Evolutionary conservation across 108 stramenopile genomes (phyloP), one percentile per base, ranked within the genome.

Genomic region (Tribonema minus): DNA sequence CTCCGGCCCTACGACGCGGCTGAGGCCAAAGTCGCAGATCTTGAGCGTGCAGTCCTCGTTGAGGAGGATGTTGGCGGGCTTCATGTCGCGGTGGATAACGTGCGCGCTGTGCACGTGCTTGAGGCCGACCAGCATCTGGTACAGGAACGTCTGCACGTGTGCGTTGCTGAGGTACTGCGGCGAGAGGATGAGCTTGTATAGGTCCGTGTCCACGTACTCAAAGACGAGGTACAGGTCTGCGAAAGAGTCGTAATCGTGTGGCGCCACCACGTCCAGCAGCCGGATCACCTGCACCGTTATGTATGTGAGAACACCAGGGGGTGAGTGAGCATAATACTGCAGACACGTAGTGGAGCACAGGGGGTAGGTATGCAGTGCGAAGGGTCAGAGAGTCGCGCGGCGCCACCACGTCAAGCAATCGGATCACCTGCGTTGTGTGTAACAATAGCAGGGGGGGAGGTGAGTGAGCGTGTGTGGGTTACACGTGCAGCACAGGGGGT

Each of bases 21-120:
- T 94, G 15, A 99, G 91, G 9, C 96, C 98, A 87, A 97, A 99
- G 85, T 99, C 98, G 78, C 96, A 97, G 63, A 99, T 93, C 88
- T 99, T 96, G 0, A 99, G 72, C 4, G 94, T 90, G 76, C 98
- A 99, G 85, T 96, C 95, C 85, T 96, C 96, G 78, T 95, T 96
- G 46, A 99, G 82, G 9, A 99, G 84, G 78, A 97, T 93, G 75
- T 94, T 95, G 71, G 91, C 91, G 15, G 91, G 82, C 60, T 75
- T 75, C 36, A 75, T 66, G 46, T 37, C 70, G 35, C 98, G 92
- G 85, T 99, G 98, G 73, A 99, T 99, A 6, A 99, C 95, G 59
- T 83, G 68, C 29, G 79, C 75, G 58, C 78, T 82, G 87, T 99
- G 98, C 63, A 97, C 88, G 71, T 90, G 97, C 73, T 94, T 93